Conservation (phyloP, 1,284 basidiomycete genomes). For the Cystobasidium sp. region DNA sequence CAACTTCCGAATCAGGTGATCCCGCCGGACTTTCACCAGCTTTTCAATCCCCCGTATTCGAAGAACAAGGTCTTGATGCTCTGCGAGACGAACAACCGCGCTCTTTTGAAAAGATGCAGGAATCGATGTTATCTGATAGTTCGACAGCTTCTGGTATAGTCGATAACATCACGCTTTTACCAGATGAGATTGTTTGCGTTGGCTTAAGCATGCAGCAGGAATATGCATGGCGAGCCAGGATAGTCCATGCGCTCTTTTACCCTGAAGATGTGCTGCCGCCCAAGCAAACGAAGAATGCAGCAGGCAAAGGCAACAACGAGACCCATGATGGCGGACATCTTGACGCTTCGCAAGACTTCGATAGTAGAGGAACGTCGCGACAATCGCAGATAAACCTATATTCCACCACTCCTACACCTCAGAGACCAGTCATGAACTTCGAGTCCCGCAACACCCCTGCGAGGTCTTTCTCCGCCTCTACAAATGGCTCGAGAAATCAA, state of each 20-base stretch:
- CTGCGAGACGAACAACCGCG: slow-evolving; percentile 24
- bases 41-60: neutral
- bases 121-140: slow-evolving; percentile 27
- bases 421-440: slow-evolving; percentile 8
- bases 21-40: neutral
- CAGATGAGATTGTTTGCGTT: slow-evolving; percentile 52
- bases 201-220: slow-evolving; percentile 46
- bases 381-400: slow-evolving; percentile 17
- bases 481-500: slow-evolving; percentile 10
- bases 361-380: neutral
- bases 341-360: neutral
- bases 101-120: slow-evolving; percentile 41
- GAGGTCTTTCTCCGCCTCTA: slow-evolving; percentile 30
- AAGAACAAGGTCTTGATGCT: neutral
- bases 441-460: slow-evolving; percentile 11
- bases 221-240: slow-evolving; percentile 44
- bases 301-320: neutral
- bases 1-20: neutral
- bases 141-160: slow-evolving; percentile 21
- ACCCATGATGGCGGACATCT: neutral
- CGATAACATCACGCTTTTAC: slow-evolving; percentile 47
- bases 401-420: slow-evolving; percentile 33
- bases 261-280: slow-evolving; percentile 46
- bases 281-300: neutral
- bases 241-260: slow-evolving; percentile 49